Evolutionary conservation across 176 grass and related monocot genomes (phyloP), one percentile per base, ranked within the genome.

Genomic region (Rhipidocladum racemiflorum): DNA sequence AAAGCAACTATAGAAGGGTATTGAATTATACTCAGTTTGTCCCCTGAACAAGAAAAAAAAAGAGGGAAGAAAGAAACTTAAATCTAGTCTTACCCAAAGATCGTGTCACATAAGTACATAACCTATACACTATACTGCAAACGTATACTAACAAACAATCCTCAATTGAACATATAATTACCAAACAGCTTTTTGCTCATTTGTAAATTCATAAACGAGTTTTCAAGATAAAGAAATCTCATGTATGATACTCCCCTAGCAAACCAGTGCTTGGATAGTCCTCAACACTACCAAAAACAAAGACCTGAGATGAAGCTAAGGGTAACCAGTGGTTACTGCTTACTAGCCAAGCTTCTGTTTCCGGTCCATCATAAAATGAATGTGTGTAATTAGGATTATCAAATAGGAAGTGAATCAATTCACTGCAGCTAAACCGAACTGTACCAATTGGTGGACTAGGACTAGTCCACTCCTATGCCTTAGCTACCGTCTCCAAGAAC

Each of bases 341-440:
- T 62, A 69, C 65, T 84, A n/a, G 16, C 10, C 35, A 15, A 44
- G 61, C 25, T 48, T 66, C 7, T 77, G 64, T n/a, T 76, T 46
- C 72, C 76, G 63, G 12, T 65, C 46, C 43, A 86, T 72, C 23
- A 70, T 79, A 63, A 63, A 63, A 28, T 56, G 55, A 60, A 81
- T 66, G 49, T 21, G 62, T 39, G n/a, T 45, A 68, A 75, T 57
- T 62, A 60, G 50, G 28, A 67, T 28, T 69, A 60, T 21, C 61
- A 67, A 66, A 66, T 66, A 44, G 16, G 43, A 65, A 44, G 20
- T 75, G 23, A 44, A 59, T 57, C 51, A 36, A 75, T 75, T 39
- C 11, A n/a, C 32, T 20, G 69, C 50, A 84, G 49, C 62, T 50
- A 61, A 49, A 70, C 13, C 54, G 51, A 71, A 34, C 23, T 30